phyloP scores from a whole-genome alignment of 2,329 filamentous ascomycete genomes.

The Dactylellina haptotyla region DNA sequence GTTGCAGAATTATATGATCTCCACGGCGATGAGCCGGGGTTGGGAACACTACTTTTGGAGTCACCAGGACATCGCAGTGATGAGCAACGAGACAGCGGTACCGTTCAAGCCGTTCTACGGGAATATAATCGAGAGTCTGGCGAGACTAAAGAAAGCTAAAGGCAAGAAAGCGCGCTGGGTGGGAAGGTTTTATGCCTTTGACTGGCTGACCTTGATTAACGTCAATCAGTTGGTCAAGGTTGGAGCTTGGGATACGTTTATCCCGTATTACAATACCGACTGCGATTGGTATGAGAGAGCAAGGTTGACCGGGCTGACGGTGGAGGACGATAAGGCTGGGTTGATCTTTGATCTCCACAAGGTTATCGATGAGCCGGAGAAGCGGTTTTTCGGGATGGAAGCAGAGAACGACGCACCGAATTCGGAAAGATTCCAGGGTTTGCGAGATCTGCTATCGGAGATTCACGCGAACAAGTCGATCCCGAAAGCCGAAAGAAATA shows the following conservation, averaged over 20 bases:
- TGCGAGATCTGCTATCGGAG: constrained; percentile 59
- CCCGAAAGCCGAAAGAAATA: constrained; percentile 62
- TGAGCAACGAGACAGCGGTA: constrained; percentile 62
- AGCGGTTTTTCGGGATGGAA: constrained; percentile 42
- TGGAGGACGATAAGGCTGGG: constrained; percentile 30
- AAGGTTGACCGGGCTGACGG: constrained; percentile 60
- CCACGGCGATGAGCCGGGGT: constrained; percentile 63
- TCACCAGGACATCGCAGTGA: constrained; percentile 67
- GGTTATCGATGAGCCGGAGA: constrained; percentile 36
- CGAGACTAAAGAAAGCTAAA: constrained; percentile 59
- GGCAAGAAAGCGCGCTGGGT: constrained; percentile 64
- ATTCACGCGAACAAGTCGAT: constrained; percentile 12
- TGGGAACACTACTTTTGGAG: constrained; percentile 69
- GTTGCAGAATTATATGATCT: constrained; percentile 68
- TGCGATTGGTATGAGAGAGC: constrained; percentile 64
- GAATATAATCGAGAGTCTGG: constrained; percentile 56
- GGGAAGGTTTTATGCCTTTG: constrained; percentile 69
- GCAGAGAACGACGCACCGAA: constrained; percentile 54
- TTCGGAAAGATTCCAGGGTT: constrained; percentile 41
- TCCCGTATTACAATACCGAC: constrained; percentile 66
- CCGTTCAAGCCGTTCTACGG: constrained; percentile 60
- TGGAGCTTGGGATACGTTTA: constrained; percentile 69
- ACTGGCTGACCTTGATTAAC: constrained; percentile 69
- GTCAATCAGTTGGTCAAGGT: constrained; percentile 65
- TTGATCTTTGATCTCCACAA: constrained; percentile 60